These are phyloP conservation scores for Vigna reflexopilosa DNA, from an alignment of 306 rosid genomes.

Conservation along the genomic window DNA sequence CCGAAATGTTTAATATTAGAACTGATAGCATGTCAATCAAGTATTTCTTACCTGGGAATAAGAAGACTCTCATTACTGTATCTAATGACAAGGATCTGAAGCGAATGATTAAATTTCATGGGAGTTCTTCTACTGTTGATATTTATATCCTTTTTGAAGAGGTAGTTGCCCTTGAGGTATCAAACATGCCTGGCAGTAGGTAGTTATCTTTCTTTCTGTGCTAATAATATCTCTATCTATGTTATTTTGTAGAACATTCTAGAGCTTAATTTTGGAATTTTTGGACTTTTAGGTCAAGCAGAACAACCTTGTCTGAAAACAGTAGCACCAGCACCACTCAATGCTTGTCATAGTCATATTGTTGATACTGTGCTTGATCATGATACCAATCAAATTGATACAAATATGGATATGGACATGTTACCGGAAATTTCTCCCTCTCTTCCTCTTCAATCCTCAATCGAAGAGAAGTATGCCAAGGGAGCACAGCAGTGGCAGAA, in stretches of 20 bases:
- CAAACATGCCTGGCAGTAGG: slow-evolving; percentile 95
- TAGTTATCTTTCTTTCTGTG: slow-evolving; percentile 64
- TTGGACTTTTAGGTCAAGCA: slow-evolving; percentile 80
- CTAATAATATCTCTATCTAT: slow-evolving; percentile 16
- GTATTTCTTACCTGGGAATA: slow-evolving; percentile 93
- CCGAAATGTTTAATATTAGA: slow-evolving; percentile 78
- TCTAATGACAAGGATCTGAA: slow-evolving; percentile 94
- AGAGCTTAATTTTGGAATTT: slow-evolving; percentile 37
- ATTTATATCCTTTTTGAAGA: slow-evolving; percentile 73
- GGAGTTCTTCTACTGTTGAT: slow-evolving; percentile 65
- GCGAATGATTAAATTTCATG: slow-evolving; percentile 90
- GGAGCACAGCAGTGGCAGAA: slow-evolving; percentile 97
- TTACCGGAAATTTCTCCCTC: slow-evolving; percentile 57
- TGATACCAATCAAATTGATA: slow-evolving; percentile 62
- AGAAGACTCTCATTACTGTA: slow-evolving; percentile 86
- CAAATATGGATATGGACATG: slow-evolving; percentile 57
- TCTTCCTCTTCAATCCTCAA: slow-evolving; percentile 51
- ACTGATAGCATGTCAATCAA: slow-evolving; percentile 62
- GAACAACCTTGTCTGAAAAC: slow-evolving; percentile 97
- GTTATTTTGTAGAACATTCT: slow-evolving; percentile 37
- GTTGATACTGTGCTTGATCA: slow-evolving; percentile 58
- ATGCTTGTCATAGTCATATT: slow-evolving; percentile 33
- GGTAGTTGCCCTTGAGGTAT: slow-evolving; percentile 61
- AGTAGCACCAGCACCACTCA: slow-evolving; percentile 41
- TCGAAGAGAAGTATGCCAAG: slow-evolving; percentile 71